These are phyloP conservation scores for Juglanconis oblonga DNA, from an alignment of 2,329 filamentous ascomycete species.

Conservation along the genomic window DNA sequence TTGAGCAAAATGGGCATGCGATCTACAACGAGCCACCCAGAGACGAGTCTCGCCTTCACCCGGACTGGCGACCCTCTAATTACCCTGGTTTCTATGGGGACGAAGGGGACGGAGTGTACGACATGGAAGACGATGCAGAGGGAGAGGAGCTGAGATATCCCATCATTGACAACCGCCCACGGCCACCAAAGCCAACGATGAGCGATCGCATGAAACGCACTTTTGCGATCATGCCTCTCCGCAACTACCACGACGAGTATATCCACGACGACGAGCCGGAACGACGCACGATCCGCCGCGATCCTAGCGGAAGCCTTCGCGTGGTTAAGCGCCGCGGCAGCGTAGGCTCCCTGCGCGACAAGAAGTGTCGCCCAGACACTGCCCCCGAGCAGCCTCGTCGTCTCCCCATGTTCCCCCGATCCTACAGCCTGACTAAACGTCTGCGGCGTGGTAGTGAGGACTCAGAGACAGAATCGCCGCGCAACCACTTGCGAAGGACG, in stretches of 20 bases:
- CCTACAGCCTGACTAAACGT: slow-evolving; percentile 26
- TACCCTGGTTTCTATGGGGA: slow-evolving; percentile 31
- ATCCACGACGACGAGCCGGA: slow-evolving; percentile 37
- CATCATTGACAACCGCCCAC: slow-evolving; percentile 44
- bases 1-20: slow-evolving; percentile 27
- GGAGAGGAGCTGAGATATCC: slow-evolving; percentile 26
- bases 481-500: slow-evolving; percentile 34
- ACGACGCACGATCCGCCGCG: slow-evolving; percentile 56
- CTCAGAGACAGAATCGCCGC: slow-evolving; percentile 30
- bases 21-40: slow-evolving; percentile 43
- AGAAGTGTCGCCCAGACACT: slow-evolving; percentile 33
- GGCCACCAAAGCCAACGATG: slow-evolving; percentile 44
- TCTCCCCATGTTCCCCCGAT: slow-evolving; percentile 28
- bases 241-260: slow-evolving; percentile 37
- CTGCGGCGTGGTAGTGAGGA: slow-evolving; percentile 3
- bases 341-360: slow-evolving; percentile 35
- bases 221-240: slow-evolving; percentile 58
- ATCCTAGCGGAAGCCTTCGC: slow-evolving; percentile 57
- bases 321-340: slow-evolving; percentile 55
- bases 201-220: slow-evolving; percentile 55
- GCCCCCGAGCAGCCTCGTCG: slow-evolving; percentile 27
- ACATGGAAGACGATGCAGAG: slow-evolving; percentile 28
- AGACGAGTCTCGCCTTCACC: slow-evolving; percentile 56
- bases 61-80: slow-evolving; percentile 58
- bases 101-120: slow-evolving; percentile 26